Conservation (phyloP, 2,329 filamentous ascomycete species). For the Fusarium equiseti region DNA sequence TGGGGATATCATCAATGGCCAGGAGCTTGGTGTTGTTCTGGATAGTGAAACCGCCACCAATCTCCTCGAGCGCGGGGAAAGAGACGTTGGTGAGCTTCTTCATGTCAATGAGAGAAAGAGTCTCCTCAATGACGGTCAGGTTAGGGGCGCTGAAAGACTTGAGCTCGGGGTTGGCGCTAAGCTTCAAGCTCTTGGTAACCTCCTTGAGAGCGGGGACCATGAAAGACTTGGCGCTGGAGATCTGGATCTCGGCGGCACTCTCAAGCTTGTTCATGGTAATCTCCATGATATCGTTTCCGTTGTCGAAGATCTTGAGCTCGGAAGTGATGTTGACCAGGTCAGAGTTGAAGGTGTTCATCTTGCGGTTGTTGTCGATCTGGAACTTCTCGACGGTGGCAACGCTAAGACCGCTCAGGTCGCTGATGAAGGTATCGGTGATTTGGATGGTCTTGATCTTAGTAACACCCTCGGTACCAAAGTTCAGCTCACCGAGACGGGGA, state of each 20-base stretch:
- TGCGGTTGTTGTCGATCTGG: slow-evolving; percentile 90
- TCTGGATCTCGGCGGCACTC: slow-evolving; percentile 64
- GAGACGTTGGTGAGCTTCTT: slow-evolving; percentile 77
- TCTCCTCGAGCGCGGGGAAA: slow-evolving; percentile 73
- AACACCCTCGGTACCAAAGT: slow-evolving; percentile 68
- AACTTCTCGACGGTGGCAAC: slow-evolving; percentile 78
- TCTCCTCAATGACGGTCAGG: slow-evolving; percentile 72
- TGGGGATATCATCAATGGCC: slow-evolving; percentile 74
- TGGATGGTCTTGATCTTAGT: slow-evolving; percentile 74
- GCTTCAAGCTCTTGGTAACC: slow-evolving; percentile 83
- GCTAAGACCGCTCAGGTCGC: slow-evolving; percentile 82
- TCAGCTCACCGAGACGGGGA: slow-evolving; percentile 65
- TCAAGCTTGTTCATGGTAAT: slow-evolving; percentile 83
- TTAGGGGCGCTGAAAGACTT: slow-evolving; percentile 72
- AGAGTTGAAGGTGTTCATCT: slow-evolving; percentile 80
- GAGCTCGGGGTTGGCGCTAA: slow-evolving; percentile 82
- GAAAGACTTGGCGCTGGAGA: slow-evolving; percentile 82
- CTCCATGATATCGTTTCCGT: slow-evolving; percentile 74
- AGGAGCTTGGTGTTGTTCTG: slow-evolving; percentile 87
- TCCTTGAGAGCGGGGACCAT: slow-evolving; percentile 76
- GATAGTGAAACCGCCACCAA: slow-evolving; percentile 85
- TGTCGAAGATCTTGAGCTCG: slow-evolving; percentile 80
- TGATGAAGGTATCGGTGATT: slow-evolving; percentile 89
- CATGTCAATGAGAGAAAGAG: slow-evolving; percentile 73
- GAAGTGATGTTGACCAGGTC: slow-evolving; percentile 81